These are phyloP conservation scores for Odonthalia washingtoniensis DNA, from an alignment of 31 red algal genomes.

Conservation along the genomic window DNA sequence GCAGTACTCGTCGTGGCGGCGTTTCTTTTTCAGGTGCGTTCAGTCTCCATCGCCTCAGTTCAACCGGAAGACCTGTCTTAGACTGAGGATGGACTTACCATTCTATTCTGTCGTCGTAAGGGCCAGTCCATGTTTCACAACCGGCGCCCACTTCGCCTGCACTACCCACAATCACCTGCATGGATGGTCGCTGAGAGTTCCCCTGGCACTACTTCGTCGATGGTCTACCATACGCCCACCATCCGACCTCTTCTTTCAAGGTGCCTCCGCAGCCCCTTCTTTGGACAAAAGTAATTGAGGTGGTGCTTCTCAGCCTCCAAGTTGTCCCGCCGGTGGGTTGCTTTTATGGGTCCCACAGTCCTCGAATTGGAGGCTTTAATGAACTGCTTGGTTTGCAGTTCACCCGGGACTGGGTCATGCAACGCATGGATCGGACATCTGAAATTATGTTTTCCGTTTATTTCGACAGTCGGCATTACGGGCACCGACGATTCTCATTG, in stretches of 20 bases:
- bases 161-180: background rate
- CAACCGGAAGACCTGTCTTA: background rate
- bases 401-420: slow-evolving; percentile 35
- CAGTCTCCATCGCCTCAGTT: background rate
- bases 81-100: background rate
- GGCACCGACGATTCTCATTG: slow-evolving; percentile 30
- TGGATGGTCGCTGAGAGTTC: no score
- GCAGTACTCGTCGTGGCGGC: background rate
- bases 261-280: background rate
- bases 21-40: slow-evolving; percentile 18
- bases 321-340: background rate
- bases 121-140: background rate
- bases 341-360: slow-evolving; percentile 25
- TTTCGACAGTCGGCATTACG: slow-evolving; percentile 23
- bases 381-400: slow-evolving; percentile 43
- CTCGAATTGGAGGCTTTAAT: slow-evolving; percentile 35
- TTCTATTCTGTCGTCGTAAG: slow-evolving; percentile 12
- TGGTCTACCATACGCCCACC: background rate
- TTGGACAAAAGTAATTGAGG: background rate
- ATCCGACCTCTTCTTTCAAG: background rate
- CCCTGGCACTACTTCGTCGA: background rate
- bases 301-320: background rate
- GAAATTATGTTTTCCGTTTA: no score
- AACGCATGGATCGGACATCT: slow-evolving; percentile 42
- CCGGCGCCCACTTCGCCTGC: slow-evolving; percentile 3